These are phyloP conservation scores for Aspergillus thermomutatus DNA, from an alignment of 2,329 filamentous ascomycete genomes.

Conservation along the genomic window DNA sequence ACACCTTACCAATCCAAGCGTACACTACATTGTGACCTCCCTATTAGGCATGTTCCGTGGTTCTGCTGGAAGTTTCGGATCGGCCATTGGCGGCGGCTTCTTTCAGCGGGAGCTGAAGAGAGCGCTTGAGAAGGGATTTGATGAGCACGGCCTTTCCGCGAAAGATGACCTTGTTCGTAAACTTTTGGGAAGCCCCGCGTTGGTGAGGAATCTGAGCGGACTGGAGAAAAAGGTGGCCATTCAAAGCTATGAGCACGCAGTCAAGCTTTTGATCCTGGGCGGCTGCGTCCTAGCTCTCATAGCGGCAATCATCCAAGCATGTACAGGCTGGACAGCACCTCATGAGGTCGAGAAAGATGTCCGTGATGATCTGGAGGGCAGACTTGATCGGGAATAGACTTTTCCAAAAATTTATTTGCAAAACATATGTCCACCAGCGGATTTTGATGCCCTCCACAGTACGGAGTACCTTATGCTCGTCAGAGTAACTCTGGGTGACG, in stretches of 20 bases:
- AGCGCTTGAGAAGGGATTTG: constrained; percentile 58
- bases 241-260: constrained; percentile 51
- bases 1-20: constrained; percentile 63
- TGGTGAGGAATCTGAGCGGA: constrained; percentile 50
- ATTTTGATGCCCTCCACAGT: background rate
- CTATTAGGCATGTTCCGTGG: constrained; percentile 76
- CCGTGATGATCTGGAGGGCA: background rate
- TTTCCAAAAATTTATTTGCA: background rate
- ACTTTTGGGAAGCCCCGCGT: constrained; percentile 57
- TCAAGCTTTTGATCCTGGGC: constrained; percentile 52
- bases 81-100: constrained; percentile 72
- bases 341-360: constrained; percentile 3
- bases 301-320: constrained; percentile 54
- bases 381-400: background rate
- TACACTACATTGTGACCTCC: constrained; percentile 73
- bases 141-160: constrained; percentile 36
- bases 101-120: constrained; percentile 62
- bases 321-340: constrained; percentile 53
- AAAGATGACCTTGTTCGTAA: constrained; percentile 49
- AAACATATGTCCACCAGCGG: background rate
- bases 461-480: too few species aligned
- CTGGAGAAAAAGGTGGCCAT: constrained; percentile 52
- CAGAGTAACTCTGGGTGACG: too few species aligned
- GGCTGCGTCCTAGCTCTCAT: constrained; percentile 48
- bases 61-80: constrained; percentile 77